These are phyloP conservation scores for Oryza punctata DNA, from an alignment of 176 grass and related monocot species.

Conservation along the genomic window DNA sequence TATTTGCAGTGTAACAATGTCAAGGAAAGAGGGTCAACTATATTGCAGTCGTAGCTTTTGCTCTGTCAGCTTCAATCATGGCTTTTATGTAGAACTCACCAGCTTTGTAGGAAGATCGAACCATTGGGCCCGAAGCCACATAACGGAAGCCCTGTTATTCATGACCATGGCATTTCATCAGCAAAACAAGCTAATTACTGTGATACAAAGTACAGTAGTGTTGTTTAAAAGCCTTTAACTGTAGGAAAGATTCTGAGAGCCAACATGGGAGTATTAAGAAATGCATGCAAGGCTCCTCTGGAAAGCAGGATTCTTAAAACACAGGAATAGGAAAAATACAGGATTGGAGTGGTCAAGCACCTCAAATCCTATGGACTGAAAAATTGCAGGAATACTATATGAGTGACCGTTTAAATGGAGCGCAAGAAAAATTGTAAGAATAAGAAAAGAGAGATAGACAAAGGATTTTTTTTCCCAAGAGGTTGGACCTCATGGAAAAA, in stretches of 20 bases:
- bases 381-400: no score
- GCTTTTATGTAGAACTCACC: conserved; percentile 96
- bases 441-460: no score
- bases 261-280: background rate
- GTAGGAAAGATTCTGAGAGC: background rate
- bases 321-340: no score
- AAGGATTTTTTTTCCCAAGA: no score
- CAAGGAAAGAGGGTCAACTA: conserved; percentile 26
- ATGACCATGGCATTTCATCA: background rate
- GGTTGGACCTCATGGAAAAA: no score
- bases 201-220: background rate
- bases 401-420: no score
- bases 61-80: conserved; percentile 87
- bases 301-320: no score
- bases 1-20: conserved; percentile 43
- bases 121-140: conserved; percentile 92
- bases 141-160: conserved; percentile 80
- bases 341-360: no score
- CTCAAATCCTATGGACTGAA: no score
- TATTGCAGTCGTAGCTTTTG: conserved; percentile 30
- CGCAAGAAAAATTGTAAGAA: no score
- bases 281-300: background rate
- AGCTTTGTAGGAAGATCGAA: conserved; percentile 90
- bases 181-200: conserved; percentile 1
- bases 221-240: background rate